Evolutionary conservation across 2,329 filamentous ascomycete genomes (phyloP).

Genomic region (Diaporthe sp.): DNA sequence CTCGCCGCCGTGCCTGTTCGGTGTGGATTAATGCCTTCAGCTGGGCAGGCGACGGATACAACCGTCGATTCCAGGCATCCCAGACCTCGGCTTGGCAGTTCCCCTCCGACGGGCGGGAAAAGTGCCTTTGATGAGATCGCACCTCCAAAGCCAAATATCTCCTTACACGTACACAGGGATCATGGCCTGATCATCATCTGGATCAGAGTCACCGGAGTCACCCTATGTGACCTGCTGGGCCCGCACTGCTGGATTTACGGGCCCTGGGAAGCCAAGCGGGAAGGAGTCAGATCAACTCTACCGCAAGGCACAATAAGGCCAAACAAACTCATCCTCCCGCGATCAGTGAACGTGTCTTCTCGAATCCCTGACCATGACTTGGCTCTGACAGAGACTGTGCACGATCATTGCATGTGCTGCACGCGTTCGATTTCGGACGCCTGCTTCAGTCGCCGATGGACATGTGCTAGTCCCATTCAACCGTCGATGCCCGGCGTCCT

Average conservation of each 20-base stretch:
- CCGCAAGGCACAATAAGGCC: constrained; percentile 26
- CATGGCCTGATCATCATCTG: neutral
- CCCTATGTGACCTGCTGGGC: neutral
- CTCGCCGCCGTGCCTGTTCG: neutral
- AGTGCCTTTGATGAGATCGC: constrained; percentile 1
- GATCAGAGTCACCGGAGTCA: neutral
- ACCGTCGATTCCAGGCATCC: constrained; percentile 3
- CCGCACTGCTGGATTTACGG: constrained; percentile 18
- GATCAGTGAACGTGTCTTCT: neutral
- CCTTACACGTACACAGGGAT: neutral
- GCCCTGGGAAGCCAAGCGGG: constrained; percentile 14
- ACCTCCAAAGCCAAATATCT: neutral
- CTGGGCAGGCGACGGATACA: neutral
- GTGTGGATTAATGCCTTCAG: neutral
- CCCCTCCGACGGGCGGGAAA: neutral
- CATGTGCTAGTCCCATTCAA: neutral
- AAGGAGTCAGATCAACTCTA: constrained; percentile 23
- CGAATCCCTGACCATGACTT: constrained; percentile 10
- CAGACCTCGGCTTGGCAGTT: neutral
- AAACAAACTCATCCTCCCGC: constrained; percentile 33
- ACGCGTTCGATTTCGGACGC: neutral
- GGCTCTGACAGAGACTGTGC: neutral
- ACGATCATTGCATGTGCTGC: neutral
- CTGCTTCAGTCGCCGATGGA: constrained; percentile 5
- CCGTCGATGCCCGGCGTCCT: neutral